A percentile compares a stretch with the other conserved stretches of the same genome.
These are phyloP conservation scores for Chrysopogon serrulatus DNA, from an alignment of 176 grass and related monocot species.

Conservation along the genomic window DNA sequence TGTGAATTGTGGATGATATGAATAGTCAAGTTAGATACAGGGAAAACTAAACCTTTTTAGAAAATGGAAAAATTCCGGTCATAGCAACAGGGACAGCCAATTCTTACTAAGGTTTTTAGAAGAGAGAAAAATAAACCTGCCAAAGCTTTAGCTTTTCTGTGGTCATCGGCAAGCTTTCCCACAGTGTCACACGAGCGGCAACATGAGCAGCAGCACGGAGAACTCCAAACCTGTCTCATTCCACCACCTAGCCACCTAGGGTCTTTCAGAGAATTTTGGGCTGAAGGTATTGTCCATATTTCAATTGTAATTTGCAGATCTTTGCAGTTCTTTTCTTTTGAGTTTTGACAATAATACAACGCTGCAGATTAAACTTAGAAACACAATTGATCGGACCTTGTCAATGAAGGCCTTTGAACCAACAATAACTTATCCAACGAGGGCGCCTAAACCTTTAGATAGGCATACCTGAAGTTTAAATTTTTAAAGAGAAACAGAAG, in stretches of 20 bases:
- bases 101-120: neutral
- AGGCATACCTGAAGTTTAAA: conserved; percentile 66
- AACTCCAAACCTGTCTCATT: conserved; percentile 83
- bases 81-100: neutral
- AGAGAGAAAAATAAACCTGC: conserved; percentile 42
- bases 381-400: conserved; percentile 42
- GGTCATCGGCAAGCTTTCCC: conserved; percentile 73
- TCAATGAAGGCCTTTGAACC: conserved; percentile 66
- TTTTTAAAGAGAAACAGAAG: neutral
- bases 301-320: neutral
- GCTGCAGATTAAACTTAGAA: neutral
- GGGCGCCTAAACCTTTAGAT: conserved; percentile 93
- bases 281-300: conserved; percentile 18
- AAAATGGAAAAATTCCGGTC: neutral
- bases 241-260: conserved; percentile 91
- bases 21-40: no score
- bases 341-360: no score
- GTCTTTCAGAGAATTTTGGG: conserved; percentile 84
- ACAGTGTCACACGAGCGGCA: conserved; percentile 60
- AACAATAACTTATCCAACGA: conserved; percentile 84
- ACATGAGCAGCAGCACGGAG: conserved; percentile 83
- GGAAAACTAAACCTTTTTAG: neutral
- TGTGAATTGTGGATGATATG: no score
- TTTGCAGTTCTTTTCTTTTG: neutral
- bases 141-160: conserved; percentile 71